Conservation (phyloP, 169 alveolate genomes). For the Babesia ovis region DNA sequence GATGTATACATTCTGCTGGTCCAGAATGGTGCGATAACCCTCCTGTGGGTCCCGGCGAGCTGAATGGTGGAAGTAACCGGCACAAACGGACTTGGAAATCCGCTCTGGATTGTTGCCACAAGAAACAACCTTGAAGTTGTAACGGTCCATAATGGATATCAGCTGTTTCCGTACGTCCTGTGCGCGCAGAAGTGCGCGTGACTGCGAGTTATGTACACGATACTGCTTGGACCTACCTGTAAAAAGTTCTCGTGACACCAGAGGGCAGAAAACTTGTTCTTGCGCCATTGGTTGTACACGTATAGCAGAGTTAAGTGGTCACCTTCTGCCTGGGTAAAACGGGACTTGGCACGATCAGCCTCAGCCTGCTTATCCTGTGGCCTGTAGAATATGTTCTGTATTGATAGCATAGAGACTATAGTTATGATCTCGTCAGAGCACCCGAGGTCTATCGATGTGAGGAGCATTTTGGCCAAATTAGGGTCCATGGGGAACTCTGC, state of each 20-base stretch:
- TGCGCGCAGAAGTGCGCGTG: conserved; percentile 93
- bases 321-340: conserved; percentile 96
- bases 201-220: conserved; percentile 24
- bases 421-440: conserved; percentile 98
- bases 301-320: conserved; percentile 95
- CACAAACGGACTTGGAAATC: conserved; percentile 94
- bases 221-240: conserved; percentile 75
- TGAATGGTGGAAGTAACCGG: conserved; percentile 98
- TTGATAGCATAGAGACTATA: conserved; percentile 96
- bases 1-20: conserved; percentile 94
- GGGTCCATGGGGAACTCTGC: conserved; percentile 99
- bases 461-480: conserved; percentile 92
- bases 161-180: conserved; percentile 96
- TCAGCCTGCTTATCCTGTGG: conserved; percentile 95
- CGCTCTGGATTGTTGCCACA: conserved; percentile 87
- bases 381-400: conserved; percentile 95
- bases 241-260: conserved; percentile 98
- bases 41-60: conserved; percentile 96
- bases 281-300: conserved; percentile 94
- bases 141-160: conserved; percentile 92
- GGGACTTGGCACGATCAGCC: conserved; percentile 95
- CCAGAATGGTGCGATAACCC: conserved; percentile 95
- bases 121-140: conserved; percentile 86
- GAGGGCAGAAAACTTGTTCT: conserved; percentile 87
- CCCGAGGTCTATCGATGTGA: conserved; percentile 96